Evolutionary conservation across 2,329 filamentous ascomycete species (phyloP).

Genomic region (Colletotrichum camelliae): DNA sequence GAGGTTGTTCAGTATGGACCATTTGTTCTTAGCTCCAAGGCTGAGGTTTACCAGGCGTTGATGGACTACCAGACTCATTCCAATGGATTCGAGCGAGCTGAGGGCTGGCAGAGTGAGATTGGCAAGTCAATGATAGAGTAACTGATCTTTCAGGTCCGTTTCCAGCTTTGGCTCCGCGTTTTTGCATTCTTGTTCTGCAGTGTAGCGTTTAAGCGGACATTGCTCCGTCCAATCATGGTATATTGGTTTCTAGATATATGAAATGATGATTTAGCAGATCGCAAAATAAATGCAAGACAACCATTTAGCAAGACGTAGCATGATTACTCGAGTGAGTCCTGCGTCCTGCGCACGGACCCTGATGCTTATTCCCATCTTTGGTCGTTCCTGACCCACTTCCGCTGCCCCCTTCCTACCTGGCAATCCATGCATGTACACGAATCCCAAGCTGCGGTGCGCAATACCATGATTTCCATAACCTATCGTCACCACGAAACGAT

Average conservation of each 20-base stretch:
- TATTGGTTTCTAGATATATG: background rate
- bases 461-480: background rate
- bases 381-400: background rate
- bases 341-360: background rate
- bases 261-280: background rate
- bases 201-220: background rate
- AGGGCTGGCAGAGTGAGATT: constrained; percentile 85
- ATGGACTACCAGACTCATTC: constrained; percentile 74
- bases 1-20: constrained; percentile 84
- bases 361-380: background rate
- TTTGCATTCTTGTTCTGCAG: background rate
- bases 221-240: background rate
- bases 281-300: background rate
- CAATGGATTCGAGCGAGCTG: constrained; percentile 82
- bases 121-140: constrained; percentile 71
- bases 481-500: background rate
- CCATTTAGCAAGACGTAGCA: background rate
- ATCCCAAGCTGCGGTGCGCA: constrained; percentile 3
- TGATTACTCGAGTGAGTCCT: background rate
- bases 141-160: background rate
- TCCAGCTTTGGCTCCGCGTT: background rate
- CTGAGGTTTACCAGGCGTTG: constrained; percentile 78
- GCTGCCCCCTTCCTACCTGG: background rate
- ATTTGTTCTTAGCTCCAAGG: constrained; percentile 77
- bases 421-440: constrained; percentile 4